phyloP scores from a whole-genome alignment of 192 early-diverging fungal genomes.

The Entophlyctis luteolus region DNA sequence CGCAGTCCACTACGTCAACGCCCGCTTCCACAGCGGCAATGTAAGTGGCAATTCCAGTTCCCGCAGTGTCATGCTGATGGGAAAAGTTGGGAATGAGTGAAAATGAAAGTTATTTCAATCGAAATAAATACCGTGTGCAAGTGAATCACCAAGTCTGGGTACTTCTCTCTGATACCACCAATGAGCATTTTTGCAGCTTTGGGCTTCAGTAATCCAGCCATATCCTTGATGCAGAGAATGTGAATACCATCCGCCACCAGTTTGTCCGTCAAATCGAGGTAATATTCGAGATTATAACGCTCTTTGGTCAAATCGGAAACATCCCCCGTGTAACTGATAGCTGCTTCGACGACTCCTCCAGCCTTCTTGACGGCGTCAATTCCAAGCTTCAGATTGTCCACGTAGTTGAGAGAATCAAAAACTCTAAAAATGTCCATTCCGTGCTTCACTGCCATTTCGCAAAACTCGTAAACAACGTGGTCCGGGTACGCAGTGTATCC shows the following conservation, averaged over 20 bases:
- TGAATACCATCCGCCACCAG: slow-evolving; percentile 89
- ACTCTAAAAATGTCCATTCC: slow-evolving; percentile 98
- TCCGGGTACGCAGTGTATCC: slow-evolving; percentile 97
- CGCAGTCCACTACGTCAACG: slow-evolving; percentile 90
- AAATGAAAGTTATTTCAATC: too few species aligned
- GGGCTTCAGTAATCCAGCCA: slow-evolving; percentile 95
- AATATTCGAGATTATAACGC: slow-evolving; percentile 90
- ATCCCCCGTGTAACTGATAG: slow-evolving; percentile 87
- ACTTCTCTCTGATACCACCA: slow-evolving; percentile 76
- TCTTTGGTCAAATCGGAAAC: slow-evolving; percentile 76
- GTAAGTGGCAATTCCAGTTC: slow-evolving; percentile 93
- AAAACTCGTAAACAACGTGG: slow-evolving; percentile 96
- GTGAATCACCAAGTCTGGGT: slow-evolving; percentile 90
- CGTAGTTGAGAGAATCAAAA: slow-evolving; percentile 96
- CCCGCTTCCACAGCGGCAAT: slow-evolving; percentile 83
- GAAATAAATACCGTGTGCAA: slow-evolving; percentile 63
- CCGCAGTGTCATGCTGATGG: slow-evolving; percentile 89
- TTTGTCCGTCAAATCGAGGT: slow-evolving; percentile 82
- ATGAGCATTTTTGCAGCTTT: slow-evolving; percentile 80
- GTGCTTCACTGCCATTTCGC: slow-evolving; percentile 73
- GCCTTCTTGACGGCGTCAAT: slow-evolving; percentile 90
- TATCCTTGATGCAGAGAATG: slow-evolving; percentile 79
- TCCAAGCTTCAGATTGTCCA: slow-evolving; percentile 91
- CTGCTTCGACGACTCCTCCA: slow-evolving; percentile 89
- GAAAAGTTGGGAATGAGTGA: too few species aligned